These are phyloP conservation scores for Ceratobasidium sp. DNA, from an alignment of 1,284 basidiomycete species.

Conservation along the genomic window DNA sequence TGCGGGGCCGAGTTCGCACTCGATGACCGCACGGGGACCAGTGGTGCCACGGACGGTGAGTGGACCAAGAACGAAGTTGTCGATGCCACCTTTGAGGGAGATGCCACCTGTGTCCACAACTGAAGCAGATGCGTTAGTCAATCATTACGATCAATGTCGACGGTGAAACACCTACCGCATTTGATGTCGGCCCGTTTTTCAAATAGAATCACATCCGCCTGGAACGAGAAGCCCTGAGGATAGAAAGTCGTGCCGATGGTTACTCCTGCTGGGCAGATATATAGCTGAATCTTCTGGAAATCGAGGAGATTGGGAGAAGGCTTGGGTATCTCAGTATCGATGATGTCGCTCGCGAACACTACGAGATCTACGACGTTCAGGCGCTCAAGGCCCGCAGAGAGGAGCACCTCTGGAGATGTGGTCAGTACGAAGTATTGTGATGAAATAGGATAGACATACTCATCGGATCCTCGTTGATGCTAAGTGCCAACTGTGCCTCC, in stretches of 20 bases:
- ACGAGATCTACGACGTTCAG: constrained; percentile 15
- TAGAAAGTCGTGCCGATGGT: constrained; percentile 9
- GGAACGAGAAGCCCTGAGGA: constrained; percentile 11
- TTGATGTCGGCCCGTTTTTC: neutral
- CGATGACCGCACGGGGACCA: neutral
- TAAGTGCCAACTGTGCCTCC: constrained; percentile 7
- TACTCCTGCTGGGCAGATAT: constrained; percentile 15
- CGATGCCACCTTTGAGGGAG: neutral
- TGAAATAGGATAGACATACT: neutral
- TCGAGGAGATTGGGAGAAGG: constrained; percentile 7
- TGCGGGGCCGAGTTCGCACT: constrained; percentile 1
- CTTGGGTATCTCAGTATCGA: neutral
- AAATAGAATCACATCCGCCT: neutral
- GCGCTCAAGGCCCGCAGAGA: constrained; percentile 3
- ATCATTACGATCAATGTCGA: no score
- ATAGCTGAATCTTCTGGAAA: constrained; percentile 17
- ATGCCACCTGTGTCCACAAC: neutral
- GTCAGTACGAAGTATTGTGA: neutral
- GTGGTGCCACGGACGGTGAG: neutral
- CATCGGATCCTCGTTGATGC: constrained; percentile 17
- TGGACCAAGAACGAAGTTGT: constrained; percentile 2
- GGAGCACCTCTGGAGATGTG: constrained; percentile 7
- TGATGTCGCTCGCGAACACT: neutral
- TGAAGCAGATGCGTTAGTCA: neutral
- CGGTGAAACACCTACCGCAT: no score